phyloP scores from a whole-genome alignment of 108 stramenopile genomes.

The Hondaea fermentalgiana region DNA sequence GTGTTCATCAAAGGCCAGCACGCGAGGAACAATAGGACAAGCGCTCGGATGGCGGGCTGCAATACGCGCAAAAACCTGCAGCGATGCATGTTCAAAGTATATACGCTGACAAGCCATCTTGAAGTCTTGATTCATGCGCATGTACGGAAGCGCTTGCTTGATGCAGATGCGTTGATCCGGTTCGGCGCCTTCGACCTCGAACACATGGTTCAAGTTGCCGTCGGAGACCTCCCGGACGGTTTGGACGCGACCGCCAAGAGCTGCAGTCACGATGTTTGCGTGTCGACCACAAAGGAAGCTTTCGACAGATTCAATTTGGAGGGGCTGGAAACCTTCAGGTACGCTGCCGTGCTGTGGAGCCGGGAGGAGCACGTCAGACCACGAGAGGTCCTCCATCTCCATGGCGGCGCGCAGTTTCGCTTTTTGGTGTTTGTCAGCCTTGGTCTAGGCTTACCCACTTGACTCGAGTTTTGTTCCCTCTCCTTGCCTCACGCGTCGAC shows the following conservation, averaged over 20 bases:
- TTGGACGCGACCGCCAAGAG: neutral
- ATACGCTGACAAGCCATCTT: neutral
- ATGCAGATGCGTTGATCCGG: neutral
- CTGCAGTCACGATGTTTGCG: neutral
- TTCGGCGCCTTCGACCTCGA: neutral
- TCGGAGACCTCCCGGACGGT: neutral
- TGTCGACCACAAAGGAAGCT: neutral
- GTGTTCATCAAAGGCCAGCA: neutral
- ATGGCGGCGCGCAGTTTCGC: too few relatives aligned
- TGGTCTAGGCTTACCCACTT: too few relatives aligned
- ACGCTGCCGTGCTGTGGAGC: neutral
- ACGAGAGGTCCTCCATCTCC: neutral
- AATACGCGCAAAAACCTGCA: neutral
- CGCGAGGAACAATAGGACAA: neutral
- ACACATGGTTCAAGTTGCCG: neutral
- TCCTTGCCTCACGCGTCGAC: too few relatives aligned
- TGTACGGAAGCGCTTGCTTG: neutral
- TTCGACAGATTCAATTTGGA: neutral
- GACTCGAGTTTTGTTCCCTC: too few relatives aligned
- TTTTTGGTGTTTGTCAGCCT: too few relatives aligned
- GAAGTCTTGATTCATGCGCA: neutral
- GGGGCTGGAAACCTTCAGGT: neutral
- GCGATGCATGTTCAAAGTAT: neutral
- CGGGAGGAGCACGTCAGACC: neutral
- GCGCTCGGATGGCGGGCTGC: neutral